A percentile compares a stretch with the other conserved stretches of the same genome.
Conservation (phyloP, 2,329 filamentous ascomycete genomes). For the Chaetomium strumarium region DNA sequence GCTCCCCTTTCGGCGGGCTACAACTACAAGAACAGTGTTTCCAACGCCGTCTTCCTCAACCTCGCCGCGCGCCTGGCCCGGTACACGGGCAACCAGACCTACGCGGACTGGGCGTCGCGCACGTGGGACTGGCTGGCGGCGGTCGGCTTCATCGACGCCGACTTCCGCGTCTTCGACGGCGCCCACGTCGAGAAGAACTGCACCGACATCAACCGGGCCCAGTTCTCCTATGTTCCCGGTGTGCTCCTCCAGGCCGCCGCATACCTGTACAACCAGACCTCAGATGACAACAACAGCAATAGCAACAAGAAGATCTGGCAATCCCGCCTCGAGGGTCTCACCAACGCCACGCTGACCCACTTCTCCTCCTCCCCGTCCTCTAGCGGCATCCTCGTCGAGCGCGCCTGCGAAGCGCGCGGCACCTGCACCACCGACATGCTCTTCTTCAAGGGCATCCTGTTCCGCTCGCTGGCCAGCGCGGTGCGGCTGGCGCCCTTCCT, state of each 20-base stretch:
- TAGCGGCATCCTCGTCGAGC: constrained; percentile 57
- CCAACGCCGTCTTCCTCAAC: constrained; percentile 50
- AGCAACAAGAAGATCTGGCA: too few relatives aligned
- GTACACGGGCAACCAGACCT: constrained; percentile 62
- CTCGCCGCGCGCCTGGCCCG: constrained; percentile 62
- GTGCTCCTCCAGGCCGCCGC: constrained; percentile 57
- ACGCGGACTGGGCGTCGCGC: constrained; percentile 55
- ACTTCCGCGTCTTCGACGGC: constrained; percentile 58
- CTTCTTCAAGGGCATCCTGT: constrained; percentile 65
- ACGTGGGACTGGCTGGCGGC: constrained; percentile 56
- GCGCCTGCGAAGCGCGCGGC: constrained; percentile 52
- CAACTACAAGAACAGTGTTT: constrained; percentile 59
- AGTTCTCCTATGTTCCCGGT: constrained; percentile 62
- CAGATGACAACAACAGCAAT: constrained; percentile 50
- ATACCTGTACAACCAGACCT: constrained; percentile 61
- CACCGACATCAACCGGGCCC: constrained; percentile 51
- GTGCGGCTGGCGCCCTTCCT: constrained; percentile 57
- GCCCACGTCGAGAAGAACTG: constrained; percentile 53
- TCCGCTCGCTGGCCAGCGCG: constrained; percentile 57
- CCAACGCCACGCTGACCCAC: constrained; percentile 41
- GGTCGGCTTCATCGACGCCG: constrained; percentile 52
- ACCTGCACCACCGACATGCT: constrained; percentile 65
- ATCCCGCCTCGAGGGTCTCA: constrained; percentile 47
- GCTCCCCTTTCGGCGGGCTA: constrained; percentile 67
- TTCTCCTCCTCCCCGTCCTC: constrained; percentile 54